Evolutionary conservation across 2,329 filamentous ascomycete species (phyloP), one percentile per base, ranked within the genome.

Genomic region (Colletotrichum spaethianum): DNA sequence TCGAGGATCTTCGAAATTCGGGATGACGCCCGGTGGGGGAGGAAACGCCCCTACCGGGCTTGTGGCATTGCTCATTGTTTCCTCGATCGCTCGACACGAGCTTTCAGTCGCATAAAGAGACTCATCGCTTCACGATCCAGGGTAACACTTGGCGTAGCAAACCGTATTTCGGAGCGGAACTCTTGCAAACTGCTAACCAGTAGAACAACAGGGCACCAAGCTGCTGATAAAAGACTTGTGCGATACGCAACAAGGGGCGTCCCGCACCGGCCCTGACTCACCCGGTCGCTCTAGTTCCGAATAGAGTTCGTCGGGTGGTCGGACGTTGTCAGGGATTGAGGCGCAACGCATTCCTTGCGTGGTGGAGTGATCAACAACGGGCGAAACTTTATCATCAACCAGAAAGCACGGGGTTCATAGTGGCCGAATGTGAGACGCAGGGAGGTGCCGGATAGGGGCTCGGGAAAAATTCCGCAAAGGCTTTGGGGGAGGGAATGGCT

Each of bases 11-110:
- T 75, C 67, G 56, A 77, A 75, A 71, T 76, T 64, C 18, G 75
- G 74, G 6, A 59, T 73, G 23, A 75, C 72, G 46, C 76, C 76
- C 42, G 75, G 75, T 38, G 76, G 77, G 4, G 77, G 75, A 23
- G 76, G 75, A 11, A 74, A 62, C 8, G 72, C 71, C 36, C 75
- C 75, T 2, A 63, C 38, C 63, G 63, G 68, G 46, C 44, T 36
- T 31, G 69, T 63, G 38, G 52, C 44, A 53, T 72, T 57, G 66
- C 59, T 72, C 69, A 72, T 72, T 63, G 59, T 23, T 46, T 63
- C 59, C 18, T 40, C 23, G 44, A 38, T 60, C 44, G 69, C 65
- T 60, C 65, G 36, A 33, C 31, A 26, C 36, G 59, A 72, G 69
- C 65, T 46, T 23, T 60, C 31, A 60, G 46, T 65, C 65, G 28